phyloP scores from a whole-genome alignment of 768 basidiomycete genomes.

The Trametes villosa region DNA sequence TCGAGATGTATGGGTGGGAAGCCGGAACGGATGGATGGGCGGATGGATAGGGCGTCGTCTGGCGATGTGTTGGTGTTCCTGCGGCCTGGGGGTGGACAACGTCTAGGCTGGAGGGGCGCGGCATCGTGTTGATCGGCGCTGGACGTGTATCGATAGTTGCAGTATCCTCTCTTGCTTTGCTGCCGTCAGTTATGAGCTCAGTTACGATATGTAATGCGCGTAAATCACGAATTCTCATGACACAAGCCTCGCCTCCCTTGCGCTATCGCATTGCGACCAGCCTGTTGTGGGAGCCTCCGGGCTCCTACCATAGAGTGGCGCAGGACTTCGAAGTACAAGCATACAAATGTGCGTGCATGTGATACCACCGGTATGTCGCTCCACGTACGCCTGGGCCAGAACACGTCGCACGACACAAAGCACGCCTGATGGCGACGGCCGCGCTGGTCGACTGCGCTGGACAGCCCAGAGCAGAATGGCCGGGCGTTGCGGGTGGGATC shows the following conservation, averaged over 20 bases:
- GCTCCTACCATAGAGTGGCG: no score
- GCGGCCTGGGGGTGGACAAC: background rate
- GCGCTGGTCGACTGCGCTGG: no score
- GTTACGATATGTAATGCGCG: conserved; percentile 12
- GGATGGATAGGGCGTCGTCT: background rate
- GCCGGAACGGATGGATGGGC: background rate
- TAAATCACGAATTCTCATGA: background rate
- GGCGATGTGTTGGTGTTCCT: background rate
- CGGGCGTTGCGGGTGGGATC: no score
- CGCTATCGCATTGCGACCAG: no score
- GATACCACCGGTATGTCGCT: no score
- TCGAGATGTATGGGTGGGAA: background rate
- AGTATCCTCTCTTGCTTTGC: background rate
- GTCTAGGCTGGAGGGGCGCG: background rate
- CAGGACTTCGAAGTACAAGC: no score
- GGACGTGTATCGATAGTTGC: conserved; percentile 5
- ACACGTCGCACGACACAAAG: no score
- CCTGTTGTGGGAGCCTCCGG: no score
- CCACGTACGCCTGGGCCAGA: no score
- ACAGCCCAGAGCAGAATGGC: no score
- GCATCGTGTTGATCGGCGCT: background rate
- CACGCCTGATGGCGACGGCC: no score
- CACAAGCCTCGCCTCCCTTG: background rate
- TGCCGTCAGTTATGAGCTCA: conserved; percentile 1
- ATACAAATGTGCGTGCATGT: no score